phyloP scores from a whole-genome alignment of 345 rosid genomes.

The Euclidium syriacum region DNA sequence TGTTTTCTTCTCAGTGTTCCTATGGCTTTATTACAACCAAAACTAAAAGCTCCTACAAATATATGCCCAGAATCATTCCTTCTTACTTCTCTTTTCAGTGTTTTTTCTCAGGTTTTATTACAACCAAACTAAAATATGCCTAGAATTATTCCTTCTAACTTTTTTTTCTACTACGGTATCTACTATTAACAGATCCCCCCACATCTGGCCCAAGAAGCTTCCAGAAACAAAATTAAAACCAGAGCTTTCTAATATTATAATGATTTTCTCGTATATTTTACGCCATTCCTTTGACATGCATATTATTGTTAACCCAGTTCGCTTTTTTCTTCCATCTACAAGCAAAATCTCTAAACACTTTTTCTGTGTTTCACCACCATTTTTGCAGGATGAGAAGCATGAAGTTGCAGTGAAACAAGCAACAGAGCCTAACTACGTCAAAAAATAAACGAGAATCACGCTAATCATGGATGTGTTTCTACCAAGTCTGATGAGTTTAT shows the following conservation, averaged over 20 bases:
- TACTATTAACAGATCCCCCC: background rate
- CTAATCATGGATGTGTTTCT: background rate
- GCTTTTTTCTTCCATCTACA: too few species aligned
- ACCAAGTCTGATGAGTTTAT: background rate
- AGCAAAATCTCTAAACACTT: background rate
- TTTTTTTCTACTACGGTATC: constrained; percentile 5
- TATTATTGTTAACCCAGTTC: too few species aligned
- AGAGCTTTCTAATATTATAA: background rate
- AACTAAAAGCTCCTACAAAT: background rate
- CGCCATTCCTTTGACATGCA: background rate
- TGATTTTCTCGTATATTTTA: background rate
- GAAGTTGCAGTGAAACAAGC: constrained; percentile 33
- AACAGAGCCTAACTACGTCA: background rate
- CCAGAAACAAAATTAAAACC: constrained; percentile 6
- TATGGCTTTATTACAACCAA: background rate
- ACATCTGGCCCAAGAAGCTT: constrained; percentile 7
- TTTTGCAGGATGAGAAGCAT: constrained; percentile 50
- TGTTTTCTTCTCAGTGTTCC: constrained; percentile 26
- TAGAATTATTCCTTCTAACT: constrained; percentile 20
- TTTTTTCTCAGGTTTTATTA: constrained; percentile 1
- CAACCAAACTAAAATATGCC: constrained; percentile 6
- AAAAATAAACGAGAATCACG: constrained; percentile 24
- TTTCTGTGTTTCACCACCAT: background rate
- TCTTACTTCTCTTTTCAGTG: background rate
- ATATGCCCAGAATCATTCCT: background rate